These are phyloP conservation scores for Strobilomyces echinocephalus DNA, from an alignment of 768 basidiomycete genomes.

Conservation along the genomic window DNA sequence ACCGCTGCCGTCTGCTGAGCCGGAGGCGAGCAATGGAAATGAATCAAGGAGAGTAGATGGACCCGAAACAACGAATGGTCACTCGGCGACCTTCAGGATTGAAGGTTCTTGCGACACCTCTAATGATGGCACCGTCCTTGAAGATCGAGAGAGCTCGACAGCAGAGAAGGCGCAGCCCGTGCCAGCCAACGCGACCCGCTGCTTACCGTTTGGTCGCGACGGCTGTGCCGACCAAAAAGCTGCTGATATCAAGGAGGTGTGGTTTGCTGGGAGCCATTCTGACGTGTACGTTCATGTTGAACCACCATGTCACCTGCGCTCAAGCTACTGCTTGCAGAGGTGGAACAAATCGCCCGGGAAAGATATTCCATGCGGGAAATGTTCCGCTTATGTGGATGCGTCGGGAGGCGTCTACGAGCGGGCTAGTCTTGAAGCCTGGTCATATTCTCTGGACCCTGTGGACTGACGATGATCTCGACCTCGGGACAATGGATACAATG, in stretches of 20 bases:
- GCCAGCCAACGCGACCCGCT: not conserved
- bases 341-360: slow-evolving; percentile 3
- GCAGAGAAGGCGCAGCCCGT: not conserved
- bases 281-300: not conserved
- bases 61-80: not conserved
- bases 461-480: slow-evolving; percentile 5
- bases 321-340: not conserved
- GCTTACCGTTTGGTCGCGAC: not conserved
- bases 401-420: not conserved
- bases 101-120: not conserved
- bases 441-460: slow-evolving; percentile 6
- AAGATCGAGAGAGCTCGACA: not conserved
- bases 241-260: slow-evolving; percentile 4
- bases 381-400: slow-evolving; percentile 8
- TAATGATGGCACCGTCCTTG: not conserved
- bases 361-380: slow-evolving; percentile 3
- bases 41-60: not conserved
- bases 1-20: not conserved
- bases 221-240: not conserved
- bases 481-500: slow-evolving; percentile 1
- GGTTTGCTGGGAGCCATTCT: slow-evolving; percentile 6
- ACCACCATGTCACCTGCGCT: not conserved
- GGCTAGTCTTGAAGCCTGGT: slow-evolving; percentile 3
- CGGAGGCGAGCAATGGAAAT: not conserved
- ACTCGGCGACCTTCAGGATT: not conserved